Evolutionary conservation across 2,329 filamentous ascomycete genomes (phyloP).

Genomic region (Pseudopithomyces maydicus): DNA sequence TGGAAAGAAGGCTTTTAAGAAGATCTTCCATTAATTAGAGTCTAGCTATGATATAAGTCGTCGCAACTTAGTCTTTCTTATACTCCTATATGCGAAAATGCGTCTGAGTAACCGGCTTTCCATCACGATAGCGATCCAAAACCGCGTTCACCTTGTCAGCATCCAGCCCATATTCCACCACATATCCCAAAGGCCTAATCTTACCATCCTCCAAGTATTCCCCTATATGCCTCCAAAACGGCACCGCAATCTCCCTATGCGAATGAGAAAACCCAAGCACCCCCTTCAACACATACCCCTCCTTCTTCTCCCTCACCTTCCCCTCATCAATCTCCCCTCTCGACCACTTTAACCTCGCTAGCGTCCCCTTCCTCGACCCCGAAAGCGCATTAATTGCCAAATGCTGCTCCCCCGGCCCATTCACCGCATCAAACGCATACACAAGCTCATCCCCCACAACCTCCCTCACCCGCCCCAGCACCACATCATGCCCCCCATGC

Average conservation of each 20-base stretch:
- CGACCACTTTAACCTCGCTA: conserved; percentile 33
- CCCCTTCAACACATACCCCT: conserved; percentile 36
- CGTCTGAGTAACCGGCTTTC: conserved; percentile 24
- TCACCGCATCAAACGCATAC: conserved; percentile 47
- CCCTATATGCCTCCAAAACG: conserved; percentile 40
- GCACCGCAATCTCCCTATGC: conserved; percentile 30
- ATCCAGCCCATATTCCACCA: conserved; percentile 34
- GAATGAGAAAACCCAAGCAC: conserved; percentile 31
- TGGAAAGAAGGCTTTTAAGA: conserved; percentile 30
- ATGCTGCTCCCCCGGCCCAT: conserved; percentile 23
- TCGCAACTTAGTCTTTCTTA: too few relatives aligned
- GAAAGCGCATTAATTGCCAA: conserved; percentile 45
- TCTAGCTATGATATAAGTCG: neutral
- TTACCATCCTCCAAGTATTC: conserved; percentile 36
- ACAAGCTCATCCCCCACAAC: conserved; percentile 48
- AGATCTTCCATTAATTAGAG: conserved; percentile 29
- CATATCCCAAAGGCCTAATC: conserved; percentile 36
- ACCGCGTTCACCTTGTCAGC: conserved; percentile 43
- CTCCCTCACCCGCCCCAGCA: conserved; percentile 38
- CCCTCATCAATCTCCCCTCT: conserved; percentile 27
- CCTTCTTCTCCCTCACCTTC: conserved; percentile 37
- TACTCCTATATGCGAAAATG: conserved; percentile 12
- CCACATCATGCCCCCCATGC: conserved; percentile 37
- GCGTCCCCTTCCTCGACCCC: conserved; percentile 39
- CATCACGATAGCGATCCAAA: conserved; percentile 47